Evolutionary conservation across 768 basidiomycete species (phyloP), one percentile per base, ranked within the genome.

Genomic region (Leccinum longicurvipes): DNA sequence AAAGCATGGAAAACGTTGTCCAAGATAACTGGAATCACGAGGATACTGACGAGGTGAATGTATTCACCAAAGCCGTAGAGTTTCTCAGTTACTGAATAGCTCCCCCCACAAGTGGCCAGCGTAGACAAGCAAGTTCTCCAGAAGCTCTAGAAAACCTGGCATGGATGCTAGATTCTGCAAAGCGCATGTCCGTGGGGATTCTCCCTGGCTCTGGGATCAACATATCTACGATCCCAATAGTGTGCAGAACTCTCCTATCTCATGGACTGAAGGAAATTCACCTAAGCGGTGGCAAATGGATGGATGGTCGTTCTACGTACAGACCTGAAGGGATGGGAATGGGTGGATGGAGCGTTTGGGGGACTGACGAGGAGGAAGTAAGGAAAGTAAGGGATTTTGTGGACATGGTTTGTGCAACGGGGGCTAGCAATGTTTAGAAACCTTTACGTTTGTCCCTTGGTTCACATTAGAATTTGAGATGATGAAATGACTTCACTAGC

Each of bases 161-260:
- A 53, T 64, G 70, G 41, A 67, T 85, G 28, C 75, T 78, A 56
- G 57, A 69, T 32, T 54, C 66, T 17, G 72, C 55, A 8, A 47
- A 25, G 15, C 25, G 3, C 21, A 29, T 54, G 15, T 54, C 67
- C 1, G 51, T 69, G 6, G 53, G 27, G 9, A 79, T 93, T 48
- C 79, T 92, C 59, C 86, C 89, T 3, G 91, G 91, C 4, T 87
- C 88, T 11, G 90, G 91, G 1, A 82, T 93, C 53, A 89, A 86
- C 60, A 66, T 76, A 7, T 63, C 73, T 9, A 89, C 81, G 1
- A 72, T 85, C n/a, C 66, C 72, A 1, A 50, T 60, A 11, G 46
- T 93, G 31, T 72, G 89, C 49, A 62, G 76, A 21, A 60, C 71
- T 19, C 73, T 91, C 34, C 61, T 83, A 23, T 80, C 83, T 0